Evolutionary conservation across 2,329 filamentous ascomycete genomes (phyloP).

Genomic region (Fusarium nelsonii): DNA sequence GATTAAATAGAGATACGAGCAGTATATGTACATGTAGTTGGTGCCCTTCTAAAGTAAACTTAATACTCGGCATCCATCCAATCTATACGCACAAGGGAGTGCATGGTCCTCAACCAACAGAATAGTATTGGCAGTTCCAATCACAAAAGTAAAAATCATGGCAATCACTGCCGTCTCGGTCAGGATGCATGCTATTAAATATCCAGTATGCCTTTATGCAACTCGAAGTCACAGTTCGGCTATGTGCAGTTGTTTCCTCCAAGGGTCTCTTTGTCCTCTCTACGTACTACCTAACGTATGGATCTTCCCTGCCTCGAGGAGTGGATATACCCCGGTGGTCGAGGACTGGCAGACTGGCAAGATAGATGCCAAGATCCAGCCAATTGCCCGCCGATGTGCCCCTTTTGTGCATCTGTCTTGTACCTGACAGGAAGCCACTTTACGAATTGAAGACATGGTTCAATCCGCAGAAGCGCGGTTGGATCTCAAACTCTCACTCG

Average conservation of each 20-base stretch:
- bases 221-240: neutral
- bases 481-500: neutral
- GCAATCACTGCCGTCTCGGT: neutral
- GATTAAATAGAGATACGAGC: neutral
- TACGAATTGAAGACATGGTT: neutral
- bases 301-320: constrained; percentile 41
- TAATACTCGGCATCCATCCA: neutral
- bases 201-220: neutral
- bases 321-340: constrained; percentile 32
- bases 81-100: neutral
- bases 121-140: neutral
- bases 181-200: neutral
- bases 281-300: constrained; percentile 1
- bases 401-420: constrained; percentile 30
- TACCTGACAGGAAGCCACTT: constrained; percentile 21
- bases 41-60: neutral
- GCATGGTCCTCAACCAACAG: neutral
- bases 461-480: neutral
- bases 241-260: constrained; percentile 8
- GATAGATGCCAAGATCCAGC: neutral
- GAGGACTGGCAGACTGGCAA: constrained; percentile 8
- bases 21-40: neutral
- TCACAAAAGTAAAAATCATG: neutral
- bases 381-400: constrained; percentile 22
- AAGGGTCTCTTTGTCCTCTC: constrained; percentile 21